phyloP scores from a whole-genome alignment of 768 basidiomycete species.

The Tulasnella sp. region DNA sequence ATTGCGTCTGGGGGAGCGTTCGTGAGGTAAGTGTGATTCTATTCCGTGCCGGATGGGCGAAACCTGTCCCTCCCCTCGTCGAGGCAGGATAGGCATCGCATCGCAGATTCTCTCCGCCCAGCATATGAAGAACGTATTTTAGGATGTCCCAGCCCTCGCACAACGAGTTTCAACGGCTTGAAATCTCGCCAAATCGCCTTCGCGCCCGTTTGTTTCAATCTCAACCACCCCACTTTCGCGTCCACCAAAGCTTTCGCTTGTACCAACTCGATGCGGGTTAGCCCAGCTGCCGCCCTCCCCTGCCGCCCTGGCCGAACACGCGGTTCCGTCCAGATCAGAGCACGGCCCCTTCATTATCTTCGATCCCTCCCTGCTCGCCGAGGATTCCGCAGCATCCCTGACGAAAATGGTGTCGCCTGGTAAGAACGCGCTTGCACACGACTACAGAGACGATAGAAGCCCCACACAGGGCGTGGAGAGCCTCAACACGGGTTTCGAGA shows the following conservation, averaged over 20 bases:
- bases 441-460: neutral
- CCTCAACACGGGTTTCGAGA: too few relatives aligned
- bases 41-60: too few relatives aligned
- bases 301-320: neutral
- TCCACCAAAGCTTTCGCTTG: neutral
- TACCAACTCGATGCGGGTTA: neutral
- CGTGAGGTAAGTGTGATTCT: too few relatives aligned
- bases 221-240: neutral
- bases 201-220: neutral
- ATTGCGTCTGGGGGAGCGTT: too few relatives aligned
- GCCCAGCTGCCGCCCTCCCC: neutral
- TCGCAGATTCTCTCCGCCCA: too few relatives aligned
- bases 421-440: neutral
- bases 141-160: neutral
- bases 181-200: neutral
- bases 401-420: neutral
- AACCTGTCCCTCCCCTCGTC: too few relatives aligned
- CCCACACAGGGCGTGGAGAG: neutral
- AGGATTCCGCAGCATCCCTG: neutral
- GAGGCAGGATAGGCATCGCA: too few relatives aligned
- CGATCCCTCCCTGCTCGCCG: neutral
- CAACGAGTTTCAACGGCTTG: neutral
- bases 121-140: too few relatives aligned
- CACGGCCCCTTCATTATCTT: neutral
- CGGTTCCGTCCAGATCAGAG: neutral